These are phyloP conservation scores for Fagus sylvatica DNA, from an alignment of 306 rosid genomes.

Conservation along the genomic window DNA sequence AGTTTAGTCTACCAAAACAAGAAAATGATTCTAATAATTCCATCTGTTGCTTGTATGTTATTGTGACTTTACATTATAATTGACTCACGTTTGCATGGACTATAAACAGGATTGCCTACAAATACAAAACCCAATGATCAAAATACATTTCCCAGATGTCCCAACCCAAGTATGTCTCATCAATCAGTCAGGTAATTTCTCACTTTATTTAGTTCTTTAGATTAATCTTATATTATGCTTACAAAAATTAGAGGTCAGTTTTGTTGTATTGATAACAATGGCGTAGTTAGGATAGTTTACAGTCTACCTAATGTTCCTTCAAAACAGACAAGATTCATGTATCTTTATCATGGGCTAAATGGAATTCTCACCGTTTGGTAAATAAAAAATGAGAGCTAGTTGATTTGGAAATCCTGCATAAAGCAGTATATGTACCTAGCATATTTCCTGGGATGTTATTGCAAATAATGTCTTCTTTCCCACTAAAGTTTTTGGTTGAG, in stretches of 20 bases:
- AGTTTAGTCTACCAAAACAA: slow-evolving; percentile 13
- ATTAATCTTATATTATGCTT: neutral
- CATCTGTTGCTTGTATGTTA: slow-evolving; percentile 8
- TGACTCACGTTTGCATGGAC: neutral
- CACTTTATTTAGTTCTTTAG: slow-evolving; percentile 4
- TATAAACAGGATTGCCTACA: slow-evolving; percentile 18
- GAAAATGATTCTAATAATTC: neutral
- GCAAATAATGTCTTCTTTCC: slow-evolving; percentile 37
- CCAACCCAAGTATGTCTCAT: neutral
- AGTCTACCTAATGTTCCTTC: slow-evolving; percentile 17
- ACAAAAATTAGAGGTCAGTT: slow-evolving; percentile 11
- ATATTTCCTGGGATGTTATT: slow-evolving; percentile 23
- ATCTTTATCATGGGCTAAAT: slow-evolving; percentile 8
- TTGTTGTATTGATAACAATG: slow-evolving; percentile 7
- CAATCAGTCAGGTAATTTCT: slow-evolving; percentile 22
- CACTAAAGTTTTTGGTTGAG: slow-evolving; percentile 47
- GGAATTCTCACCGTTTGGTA: slow-evolving; percentile 15
- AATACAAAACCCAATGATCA: slow-evolving; percentile 5
- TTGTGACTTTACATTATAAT: neutral
- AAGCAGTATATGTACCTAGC: slow-evolving; percentile 28
- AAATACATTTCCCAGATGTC: slow-evolving; percentile 6
- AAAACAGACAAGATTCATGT: neutral
- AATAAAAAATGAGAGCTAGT: slow-evolving; percentile 22
- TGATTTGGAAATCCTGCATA: slow-evolving; percentile 22
- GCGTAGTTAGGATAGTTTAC: slow-evolving; percentile 4